These are phyloP conservation scores for Jimgerdemannia flammicorona DNA, from an alignment of 192 early-diverging fungal species.

Conservation along the genomic window DNA sequence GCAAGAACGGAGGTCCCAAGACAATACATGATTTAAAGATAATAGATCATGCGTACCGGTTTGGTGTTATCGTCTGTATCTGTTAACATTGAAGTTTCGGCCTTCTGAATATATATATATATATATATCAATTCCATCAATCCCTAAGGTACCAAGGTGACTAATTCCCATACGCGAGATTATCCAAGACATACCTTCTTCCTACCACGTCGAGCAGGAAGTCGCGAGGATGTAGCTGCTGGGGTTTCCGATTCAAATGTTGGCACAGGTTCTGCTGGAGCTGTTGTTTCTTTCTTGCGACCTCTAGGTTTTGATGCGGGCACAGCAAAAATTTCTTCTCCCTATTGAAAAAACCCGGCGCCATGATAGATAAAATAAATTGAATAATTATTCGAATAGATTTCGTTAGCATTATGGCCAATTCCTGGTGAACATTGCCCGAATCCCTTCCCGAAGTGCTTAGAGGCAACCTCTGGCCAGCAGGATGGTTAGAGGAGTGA, in stretches of 20 bases:
- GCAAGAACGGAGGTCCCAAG: not conserved
- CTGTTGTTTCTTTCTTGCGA: not conserved
- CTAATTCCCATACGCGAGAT: not conserved
- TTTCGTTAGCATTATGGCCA: too few relatives aligned
- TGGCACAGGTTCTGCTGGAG: not conserved
- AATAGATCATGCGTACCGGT: not conserved
- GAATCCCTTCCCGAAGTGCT: too few relatives aligned
- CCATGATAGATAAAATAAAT: not conserved
- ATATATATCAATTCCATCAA: too few relatives aligned
- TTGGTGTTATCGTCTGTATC: not conserved
- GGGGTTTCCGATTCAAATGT: not conserved
- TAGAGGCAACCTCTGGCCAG: not conserved
- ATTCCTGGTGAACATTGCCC: too few relatives aligned
- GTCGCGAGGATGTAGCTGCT: not conserved
- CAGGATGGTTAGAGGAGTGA: not conserved
- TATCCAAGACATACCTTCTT: not conserved
- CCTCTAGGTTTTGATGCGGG: not conserved
- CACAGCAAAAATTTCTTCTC: not conserved
- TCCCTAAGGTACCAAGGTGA: too few relatives aligned
- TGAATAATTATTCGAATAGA: too few relatives aligned
- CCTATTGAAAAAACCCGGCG: not conserved
- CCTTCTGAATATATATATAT: not conserved
- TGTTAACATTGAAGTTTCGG: not conserved
- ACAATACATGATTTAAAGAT: too few relatives aligned
- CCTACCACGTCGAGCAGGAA: not conserved